Percentiles rank a stretch among this genome's conserved stretches.
phyloP scores from a whole-genome alignment of 768 basidiomycete species.

The Hydnum rufescens region DNA sequence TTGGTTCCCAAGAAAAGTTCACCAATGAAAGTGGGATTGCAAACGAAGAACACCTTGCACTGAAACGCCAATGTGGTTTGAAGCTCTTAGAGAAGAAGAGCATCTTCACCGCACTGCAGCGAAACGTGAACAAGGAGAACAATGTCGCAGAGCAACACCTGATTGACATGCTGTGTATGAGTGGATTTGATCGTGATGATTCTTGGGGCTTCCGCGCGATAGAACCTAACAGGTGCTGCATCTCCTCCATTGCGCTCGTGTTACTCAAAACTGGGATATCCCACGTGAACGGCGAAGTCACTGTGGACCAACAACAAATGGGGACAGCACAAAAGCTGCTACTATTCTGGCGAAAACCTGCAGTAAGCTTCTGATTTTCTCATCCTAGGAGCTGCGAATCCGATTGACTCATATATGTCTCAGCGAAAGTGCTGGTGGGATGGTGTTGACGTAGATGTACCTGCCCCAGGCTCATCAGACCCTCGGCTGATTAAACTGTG shows the following conservation, averaged over 20 bases:
- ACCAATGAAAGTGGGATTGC: constrained; percentile 58
- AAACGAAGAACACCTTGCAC: constrained; percentile 51
- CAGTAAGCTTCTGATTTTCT: constrained; percentile 39
- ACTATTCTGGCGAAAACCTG: constrained; percentile 97
- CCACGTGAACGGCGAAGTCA: constrained; percentile 46
- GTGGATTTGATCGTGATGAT: constrained; percentile 95
- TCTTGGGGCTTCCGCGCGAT: constrained; percentile 94
- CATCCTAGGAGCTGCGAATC: constrained; percentile 5
- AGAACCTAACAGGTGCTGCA: constrained; percentile 91
- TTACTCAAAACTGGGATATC: constrained; percentile 91
- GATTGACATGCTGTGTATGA: constrained; percentile 80
- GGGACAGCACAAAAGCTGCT: constrained; percentile 92
- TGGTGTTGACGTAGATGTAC: constrained; percentile 75
- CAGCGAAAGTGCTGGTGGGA: constrained; percentile 99
- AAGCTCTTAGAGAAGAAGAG: constrained; percentile 74
- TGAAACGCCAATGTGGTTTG: constrained; percentile 75
- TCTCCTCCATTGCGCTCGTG: constrained; percentile 94
- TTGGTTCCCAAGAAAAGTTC: constrained; percentile 31
- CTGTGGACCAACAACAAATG: constrained; percentile 86
- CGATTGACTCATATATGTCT: background rate
- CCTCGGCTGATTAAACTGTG: constrained; percentile 65
- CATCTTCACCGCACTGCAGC: constrained; percentile 93
- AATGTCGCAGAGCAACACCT: constrained; percentile 97
- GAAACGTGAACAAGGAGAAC: constrained; percentile 98
- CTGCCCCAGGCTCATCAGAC: constrained; percentile 29